Base-by-base conservation (phyloP, 257 asterid species). In the Nicotiana otophora region DNA sequence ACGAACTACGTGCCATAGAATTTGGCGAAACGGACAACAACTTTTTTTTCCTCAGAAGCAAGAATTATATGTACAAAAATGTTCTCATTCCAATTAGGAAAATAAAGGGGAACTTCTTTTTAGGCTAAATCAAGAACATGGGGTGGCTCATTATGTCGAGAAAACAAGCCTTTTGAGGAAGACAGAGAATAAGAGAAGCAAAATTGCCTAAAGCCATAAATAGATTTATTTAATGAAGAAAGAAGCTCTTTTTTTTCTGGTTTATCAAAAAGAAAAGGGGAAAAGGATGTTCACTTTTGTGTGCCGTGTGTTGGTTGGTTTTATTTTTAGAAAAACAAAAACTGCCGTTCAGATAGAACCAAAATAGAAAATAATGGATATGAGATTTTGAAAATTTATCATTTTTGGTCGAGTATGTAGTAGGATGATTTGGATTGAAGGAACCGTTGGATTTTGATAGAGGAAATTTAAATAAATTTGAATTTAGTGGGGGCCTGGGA, bases 1-100 rank as follows among this genome's bases (percentile, higher is more conserved):
- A 87, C 69, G 99, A 94, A 92, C 99, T 96, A 80, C 97, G 90
- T 68, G 85, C 86, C 17, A 88, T 30, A 9, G 89, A 88, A 89
- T 84, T 87, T 0, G 96, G 92, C 84, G 96, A 89, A 57, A 89
- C 84, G 5, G 95, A 86, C 83, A 92, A 70, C 98, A 94, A 92
- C 36, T 10, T 39, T 39, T 39, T 23, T 84, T 36, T 3, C 72
- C 8, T 58, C 16, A 20, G 10, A 79, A 66, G 62, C 14, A 58
- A 19, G 10, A 74, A 28, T 75, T 75, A 75, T 33, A 48, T 23
- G 33, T 14, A 48, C 15, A 46, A 1, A 51, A 75, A 51, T 20
- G 17, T 30, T 64, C 6, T 76, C 28, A 55, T 17, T 63, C 60
- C 75, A 81, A 85, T 84, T 20, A 20, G 6, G 26, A 64, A 26